Base-by-base conservation (phyloP, 2,329 filamentous ascomycete species). In the Fusarium sambucinum region DNA sequence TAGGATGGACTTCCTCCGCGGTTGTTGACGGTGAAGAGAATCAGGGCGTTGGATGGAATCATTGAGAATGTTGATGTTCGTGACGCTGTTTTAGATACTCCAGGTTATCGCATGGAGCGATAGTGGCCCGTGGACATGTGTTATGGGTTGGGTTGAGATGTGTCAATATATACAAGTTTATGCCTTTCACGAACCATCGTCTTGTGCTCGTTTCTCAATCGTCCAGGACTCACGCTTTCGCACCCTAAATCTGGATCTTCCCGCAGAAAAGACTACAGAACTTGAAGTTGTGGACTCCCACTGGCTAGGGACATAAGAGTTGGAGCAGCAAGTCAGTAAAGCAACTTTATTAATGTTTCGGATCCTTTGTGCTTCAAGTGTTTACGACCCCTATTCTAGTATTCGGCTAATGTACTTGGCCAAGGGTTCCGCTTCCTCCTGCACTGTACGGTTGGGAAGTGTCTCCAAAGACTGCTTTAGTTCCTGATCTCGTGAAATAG, bases 381-480 rank as follows among this genome's bases (percentile, higher is more conserved):
- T 13, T 17, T 10, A 5, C 1, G n/a, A 2, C 8, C 25, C 10
- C 19, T 42, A 75, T 29, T 58, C 61, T 2, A 84, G 70, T 27
- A 86, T 54, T 33, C 80, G 77, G 46, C 64, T 71, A 54, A 86
- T 77, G 73, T 86, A 87, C 6, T 58, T 72, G 33, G 79, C 78
- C 66, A 87, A 66, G 3, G 77, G 78, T 35, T 84, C 84, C 1
- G 82, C 81, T 70, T 87, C 85, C 51, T 86, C 84, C 19, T 84
- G 81, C 0, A 85, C 77, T 3, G 82, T 86, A 50, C 84, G 76
- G 27, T 86, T 80, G 0, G 83, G 85, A 61, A 88, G 64, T 12
- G 59, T 78, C 51, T 72, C 67, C 23, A 88, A 73, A 6, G 80
- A 79, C 2, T 68, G 69, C 38, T 73, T 76, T 25, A 87, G 68